Conservation (phyloP, 441 rosid genomes). For the Populus tomentosa region DNA sequence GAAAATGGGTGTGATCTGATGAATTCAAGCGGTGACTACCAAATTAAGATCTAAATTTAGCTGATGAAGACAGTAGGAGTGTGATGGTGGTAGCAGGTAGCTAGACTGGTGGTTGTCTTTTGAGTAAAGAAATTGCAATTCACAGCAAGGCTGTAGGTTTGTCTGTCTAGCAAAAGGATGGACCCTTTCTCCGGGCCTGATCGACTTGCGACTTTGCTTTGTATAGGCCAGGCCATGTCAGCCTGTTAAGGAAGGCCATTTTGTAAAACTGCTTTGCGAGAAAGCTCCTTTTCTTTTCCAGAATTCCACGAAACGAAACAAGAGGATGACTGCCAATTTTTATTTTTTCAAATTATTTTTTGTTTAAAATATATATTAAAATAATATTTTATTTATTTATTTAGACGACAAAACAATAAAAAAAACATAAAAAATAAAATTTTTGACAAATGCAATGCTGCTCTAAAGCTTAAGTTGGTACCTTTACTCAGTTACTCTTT, state of each 20-base stretch:
- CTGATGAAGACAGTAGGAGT: background rate
- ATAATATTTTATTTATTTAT: too few relatives aligned
- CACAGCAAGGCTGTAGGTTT: background rate
- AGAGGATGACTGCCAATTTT: too few relatives aligned
- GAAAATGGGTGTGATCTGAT: conserved; percentile 4
- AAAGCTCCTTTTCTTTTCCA: background rate
- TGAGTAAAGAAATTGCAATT: background rate
- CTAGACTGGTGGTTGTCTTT: background rate
- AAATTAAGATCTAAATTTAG: conserved; percentile 11
- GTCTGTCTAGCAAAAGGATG: background rate
- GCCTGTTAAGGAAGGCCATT: background rate
- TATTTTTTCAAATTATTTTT: too few relatives aligned
- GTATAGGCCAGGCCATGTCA: background rate
- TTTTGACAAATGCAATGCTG: too few relatives aligned
- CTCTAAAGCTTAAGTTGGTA: too few relatives aligned
- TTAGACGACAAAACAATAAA: too few relatives aligned
- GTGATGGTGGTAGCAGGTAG: background rate
- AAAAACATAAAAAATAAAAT: too few relatives aligned
- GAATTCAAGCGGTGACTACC: background rate
- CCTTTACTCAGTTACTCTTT: too few relatives aligned
- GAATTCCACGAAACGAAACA: too few relatives aligned
- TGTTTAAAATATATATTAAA: too few relatives aligned
- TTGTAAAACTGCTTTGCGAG: background rate
- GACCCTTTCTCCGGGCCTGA: background rate
- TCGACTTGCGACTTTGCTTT: background rate